A percentile compares a stretch with the other conserved stretches of the same genome.
Conservation (phyloP, 495 filamentous ascomycete genomes). For the Aspergillus sclerotioniger region DNA sequence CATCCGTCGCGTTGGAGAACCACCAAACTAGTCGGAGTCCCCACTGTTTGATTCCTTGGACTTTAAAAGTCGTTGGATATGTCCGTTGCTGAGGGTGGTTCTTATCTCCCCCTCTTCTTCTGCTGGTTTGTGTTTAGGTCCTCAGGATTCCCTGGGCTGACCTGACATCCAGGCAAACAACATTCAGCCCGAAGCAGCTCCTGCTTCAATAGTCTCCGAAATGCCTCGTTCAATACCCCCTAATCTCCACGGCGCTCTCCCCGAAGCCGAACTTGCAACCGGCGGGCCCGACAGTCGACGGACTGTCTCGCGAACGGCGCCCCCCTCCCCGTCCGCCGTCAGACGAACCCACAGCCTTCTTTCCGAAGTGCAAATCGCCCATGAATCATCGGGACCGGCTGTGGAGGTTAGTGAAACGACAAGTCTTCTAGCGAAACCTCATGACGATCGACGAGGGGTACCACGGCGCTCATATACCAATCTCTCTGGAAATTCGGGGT, state of each 20-base stretch:
- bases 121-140: not conserved
- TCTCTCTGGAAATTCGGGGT: slow-evolving; percentile 31
- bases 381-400: slow-evolving; percentile 36
- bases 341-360: slow-evolving; percentile 36
- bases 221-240: slow-evolving; percentile 27
- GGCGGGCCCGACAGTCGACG: slow-evolving; percentile 11
- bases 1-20: not conserved
- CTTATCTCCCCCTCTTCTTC: not conserved
- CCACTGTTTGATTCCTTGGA: slow-evolving; percentile 1
- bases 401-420: slow-evolving; percentile 39
- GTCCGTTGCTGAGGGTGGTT: not conserved
- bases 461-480: slow-evolving; percentile 43
- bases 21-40: not conserved
- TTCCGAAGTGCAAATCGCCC: slow-evolving; percentile 37
- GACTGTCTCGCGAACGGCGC: slow-evolving; percentile 31
- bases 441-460: slow-evolving; percentile 18
- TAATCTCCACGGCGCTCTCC: slow-evolving; percentile 15
- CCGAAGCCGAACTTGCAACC: slow-evolving; percentile 10
- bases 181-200: slow-evolving; percentile 15
- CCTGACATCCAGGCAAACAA: slow-evolving; percentile 4
- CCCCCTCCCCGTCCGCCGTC: slow-evolving; percentile 38
- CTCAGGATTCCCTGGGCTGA: slow-evolving; percentile 6
- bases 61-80: slow-evolving; percentile 3
- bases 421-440: slow-evolving; percentile 29
- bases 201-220: slow-evolving; percentile 13